Conservation (phyloP, 257 asterid species). For the Scutellaria baicalensis region DNA sequence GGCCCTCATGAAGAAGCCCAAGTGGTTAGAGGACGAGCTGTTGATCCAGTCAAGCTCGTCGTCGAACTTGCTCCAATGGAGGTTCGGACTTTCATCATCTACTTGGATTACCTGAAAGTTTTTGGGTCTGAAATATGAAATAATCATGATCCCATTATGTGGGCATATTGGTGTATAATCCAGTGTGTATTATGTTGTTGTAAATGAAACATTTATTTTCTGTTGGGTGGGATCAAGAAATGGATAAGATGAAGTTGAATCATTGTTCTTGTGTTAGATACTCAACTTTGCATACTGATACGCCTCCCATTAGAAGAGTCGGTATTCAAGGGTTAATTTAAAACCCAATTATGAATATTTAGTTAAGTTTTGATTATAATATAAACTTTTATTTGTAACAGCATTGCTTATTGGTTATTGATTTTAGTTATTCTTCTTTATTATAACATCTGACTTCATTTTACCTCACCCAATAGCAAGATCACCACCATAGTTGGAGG, state of each 20-base stretch:
- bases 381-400: no score
- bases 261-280: neutral
- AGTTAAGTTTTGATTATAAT: no score
- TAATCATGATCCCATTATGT: neutral
- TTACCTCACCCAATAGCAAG: no score
- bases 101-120: slow-evolving; percentile 28
- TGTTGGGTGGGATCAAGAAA: neutral
- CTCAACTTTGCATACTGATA: no score
- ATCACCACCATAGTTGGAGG: no score
- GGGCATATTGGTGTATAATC: neutral
- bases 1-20: slow-evolving; percentile 17
- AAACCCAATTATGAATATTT: no score
- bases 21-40: slow-evolving; percentile 46
- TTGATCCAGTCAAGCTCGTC: slow-evolving; percentile 55
- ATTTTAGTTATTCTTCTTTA: no score
- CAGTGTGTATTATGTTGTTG: neutral
- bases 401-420: no score
- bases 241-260: neutral
- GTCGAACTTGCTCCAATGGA: slow-evolving; percentile 74
- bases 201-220: neutral
- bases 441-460: no score
- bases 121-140: slow-evolving; percentile 26
- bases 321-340: no score
- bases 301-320: no score
- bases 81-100: slow-evolving; percentile 57